Evolutionary conservation across 805 yeast genomes (phyloP), one percentile per base, ranked within the genome.

Genomic region (Yamadazyma takamatsuzukensis): DNA sequence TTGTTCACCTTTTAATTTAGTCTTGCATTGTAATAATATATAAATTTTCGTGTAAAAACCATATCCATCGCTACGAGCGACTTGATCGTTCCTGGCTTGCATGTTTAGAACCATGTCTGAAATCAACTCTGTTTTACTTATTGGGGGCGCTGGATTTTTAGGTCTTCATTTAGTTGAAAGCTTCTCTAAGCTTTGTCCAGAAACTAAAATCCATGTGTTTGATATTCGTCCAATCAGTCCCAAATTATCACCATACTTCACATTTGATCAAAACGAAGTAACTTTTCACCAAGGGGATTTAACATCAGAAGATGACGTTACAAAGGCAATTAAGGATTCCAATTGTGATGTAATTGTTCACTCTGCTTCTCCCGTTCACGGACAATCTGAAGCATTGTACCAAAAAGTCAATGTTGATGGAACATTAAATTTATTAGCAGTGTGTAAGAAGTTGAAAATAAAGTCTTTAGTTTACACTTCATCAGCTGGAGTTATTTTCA

Each of bases 281-380:
- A 53, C 51, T 1, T 78, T 81, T 41, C 83, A 79, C 54, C 68
- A 79, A 45, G 97, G 97, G 30, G 97, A 93, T 51, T 62, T 93
- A 42, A 86, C 97, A 0, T 76, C 83, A 0, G 73, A 70, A 18
- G 72, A 63, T 7, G 95, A 86, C 49, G 80, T 93, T 4, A 54
- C 62, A 3, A 50, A 58, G 5, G 95, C 94, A 0, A 74, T 90
- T 23, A 54, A 59, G 21, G 55, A 51, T 10, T 68, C 82, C 18
- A 55, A 68, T 23, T 87, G 95, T 29, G 71, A 76, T 25, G 89
- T 86, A 1, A 75, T 93, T 15, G 95, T 93, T 6, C 97, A 94
- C 54, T 83, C 96, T 1, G 98, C 97, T 2, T 90, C 97, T 9
- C 99, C 99, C 13, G 74, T 93, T 56, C 97, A 88, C 54, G 97